Conservation (phyloP, 2,329 filamentous ascomycete species). For the Penicillium decumbens region DNA sequence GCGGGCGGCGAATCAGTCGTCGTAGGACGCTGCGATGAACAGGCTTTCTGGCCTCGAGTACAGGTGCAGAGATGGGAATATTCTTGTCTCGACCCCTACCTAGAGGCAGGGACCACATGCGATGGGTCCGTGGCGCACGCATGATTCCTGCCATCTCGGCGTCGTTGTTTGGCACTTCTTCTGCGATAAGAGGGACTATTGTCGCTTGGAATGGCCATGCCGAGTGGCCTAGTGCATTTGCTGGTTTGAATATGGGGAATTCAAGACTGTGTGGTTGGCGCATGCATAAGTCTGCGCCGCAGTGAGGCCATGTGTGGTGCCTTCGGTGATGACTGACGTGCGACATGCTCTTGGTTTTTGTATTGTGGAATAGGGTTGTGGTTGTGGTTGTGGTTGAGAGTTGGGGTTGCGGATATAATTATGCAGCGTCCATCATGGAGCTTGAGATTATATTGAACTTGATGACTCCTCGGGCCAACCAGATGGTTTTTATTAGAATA, state of each 20-base stretch:
- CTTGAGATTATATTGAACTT: background rate
- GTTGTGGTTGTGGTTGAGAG: background rate
- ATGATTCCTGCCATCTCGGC: conserved; percentile 34
- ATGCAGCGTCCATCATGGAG: conserved; percentile 5
- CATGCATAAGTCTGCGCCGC: conserved; percentile 23
- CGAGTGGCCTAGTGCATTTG: conserved; percentile 7
- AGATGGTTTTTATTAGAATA: background rate
- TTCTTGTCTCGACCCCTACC: background rate
- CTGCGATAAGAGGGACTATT: conserved; percentile 13
- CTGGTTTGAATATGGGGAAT: conserved; percentile 14
- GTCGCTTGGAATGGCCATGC: conserved; percentile 10
- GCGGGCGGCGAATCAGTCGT: conserved; percentile 29
- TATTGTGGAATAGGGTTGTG: background rate
- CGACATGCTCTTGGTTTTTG: conserved; percentile 20
- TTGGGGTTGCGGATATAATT: background rate
- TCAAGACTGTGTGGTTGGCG: conserved; percentile 22
- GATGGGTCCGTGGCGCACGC: conserved; percentile 17
- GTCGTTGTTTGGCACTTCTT: conserved; percentile 26
- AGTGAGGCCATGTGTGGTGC: conserved; percentile 38
- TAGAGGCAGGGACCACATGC: conserved; percentile 24
- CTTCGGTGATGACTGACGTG: conserved; percentile 28
- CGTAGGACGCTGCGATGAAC: conserved; percentile 23
- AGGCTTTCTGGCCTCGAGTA: conserved; percentile 11
- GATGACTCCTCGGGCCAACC: background rate
- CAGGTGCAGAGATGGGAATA: conserved; percentile 3